Base-by-base conservation (phyloP, 768 basidiomycete species). In the Kwoniella dendrophila region DNA sequence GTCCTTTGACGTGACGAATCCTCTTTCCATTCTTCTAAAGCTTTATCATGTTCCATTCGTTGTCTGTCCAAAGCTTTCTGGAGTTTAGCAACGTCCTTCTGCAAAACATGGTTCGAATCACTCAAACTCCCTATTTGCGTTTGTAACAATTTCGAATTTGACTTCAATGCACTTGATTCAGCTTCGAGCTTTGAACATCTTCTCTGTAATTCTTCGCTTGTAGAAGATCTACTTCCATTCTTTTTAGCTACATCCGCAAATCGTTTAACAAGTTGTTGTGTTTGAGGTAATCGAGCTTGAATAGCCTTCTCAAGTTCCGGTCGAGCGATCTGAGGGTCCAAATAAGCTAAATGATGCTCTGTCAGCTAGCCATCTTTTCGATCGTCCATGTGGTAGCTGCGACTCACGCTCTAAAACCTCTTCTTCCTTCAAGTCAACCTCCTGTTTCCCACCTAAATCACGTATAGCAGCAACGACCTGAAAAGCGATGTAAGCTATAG, bases 11-110 rank as follows among this genome's bases (percentile, higher is more conserved):
- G 47, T 12, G 50, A 63, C 36, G 40, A 47, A 14, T 64, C 56
- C 36, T 60, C 62, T 38, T 62, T 62, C 67, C 64, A 67, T 33
- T 70, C 61, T 40, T 60, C 40, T 40, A 64, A 52, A 4, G 64
- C 71, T 49, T 69, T 72, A 43, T 75, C 73, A 32, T 69, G 68
- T 32, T 72, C 73, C 73, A 75, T 75, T 40, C 67, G 71, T 54
- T 75, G 71, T 27, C 67, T 45, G 60, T 76, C 74, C 32, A 73
- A 22, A 3, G 68, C 36, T 49, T 76, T 76, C 41, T 70, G 59
- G 1, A 67, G 68, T n/a, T 61, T 52, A 7, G 54, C 43, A 38
- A 76, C 45, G 52, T 73, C 74, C 18, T 60, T 50, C 27, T 69
- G 64, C 2, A 70, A 34, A 29, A 38, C 36, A 50, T 70, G 68